Evolutionary conservation across 106 monocot species (phyloP).

Genomic region (Apostasia shenzhenica): DNA sequence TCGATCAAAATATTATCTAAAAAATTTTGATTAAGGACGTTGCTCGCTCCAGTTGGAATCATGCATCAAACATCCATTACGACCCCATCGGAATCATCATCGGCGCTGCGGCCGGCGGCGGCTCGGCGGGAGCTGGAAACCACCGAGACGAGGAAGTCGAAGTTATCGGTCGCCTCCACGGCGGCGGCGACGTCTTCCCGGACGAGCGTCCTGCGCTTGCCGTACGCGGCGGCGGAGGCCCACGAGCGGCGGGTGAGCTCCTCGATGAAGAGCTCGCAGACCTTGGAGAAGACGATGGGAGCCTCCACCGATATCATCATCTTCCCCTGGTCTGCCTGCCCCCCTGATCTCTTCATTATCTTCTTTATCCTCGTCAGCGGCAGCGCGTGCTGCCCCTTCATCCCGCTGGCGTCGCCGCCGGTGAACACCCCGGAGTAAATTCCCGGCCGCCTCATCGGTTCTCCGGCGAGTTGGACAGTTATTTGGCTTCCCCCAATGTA

Average conservation of each 20-base stretch:
- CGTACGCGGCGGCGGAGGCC: constrained; percentile 15
- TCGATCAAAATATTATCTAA: too few relatives aligned
- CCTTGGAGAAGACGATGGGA: constrained; percentile 33
- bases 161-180: constrained; percentile 20
- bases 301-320: constrained; percentile 41
- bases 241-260: constrained; percentile 26
- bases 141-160: constrained; percentile 28
- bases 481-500: too few relatives aligned
- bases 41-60: too few relatives aligned
- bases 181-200: constrained; percentile 26
- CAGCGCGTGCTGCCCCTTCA: constrained; percentile 23
- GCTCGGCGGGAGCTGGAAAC: constrained; percentile 8
- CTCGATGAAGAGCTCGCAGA: constrained; percentile 37
- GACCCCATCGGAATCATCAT: constrained; percentile 6
- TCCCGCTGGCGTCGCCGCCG: constrained; percentile 6
- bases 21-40: too few relatives aligned
- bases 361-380: constrained; percentile 38
- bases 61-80: not conserved
- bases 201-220: constrained; percentile 31
- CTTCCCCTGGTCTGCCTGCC: constrained; percentile 4
- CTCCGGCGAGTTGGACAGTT: not conserved
- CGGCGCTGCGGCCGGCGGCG: not conserved
- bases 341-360: constrained; percentile 28
- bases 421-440: constrained; percentile 16
- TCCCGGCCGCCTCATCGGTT: constrained; percentile 19